A percentile compares a stretch with the other conserved stretches of the same genome.
phyloP scores from a whole-genome alignment of 192 early-diverging fungal genomes.

The Gorgonomyces haynaldii region DNA sequence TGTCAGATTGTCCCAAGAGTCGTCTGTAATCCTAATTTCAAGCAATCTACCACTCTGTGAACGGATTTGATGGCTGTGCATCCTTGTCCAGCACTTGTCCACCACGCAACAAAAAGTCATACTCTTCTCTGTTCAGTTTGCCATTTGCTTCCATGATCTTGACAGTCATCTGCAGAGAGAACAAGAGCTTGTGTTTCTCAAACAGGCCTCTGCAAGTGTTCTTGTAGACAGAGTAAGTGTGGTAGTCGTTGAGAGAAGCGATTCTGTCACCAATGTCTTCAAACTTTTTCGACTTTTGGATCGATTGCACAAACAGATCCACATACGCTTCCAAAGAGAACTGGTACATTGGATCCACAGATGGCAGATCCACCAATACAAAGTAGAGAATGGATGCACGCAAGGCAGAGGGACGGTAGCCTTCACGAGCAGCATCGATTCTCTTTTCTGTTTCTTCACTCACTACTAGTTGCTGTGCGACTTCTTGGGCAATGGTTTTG shows the following conservation, averaged over 20 bases:
- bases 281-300: constrained; percentile 40
- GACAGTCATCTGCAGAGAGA: constrained; percentile 52
- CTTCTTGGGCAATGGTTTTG: constrained; percentile 46
- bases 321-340: constrained; percentile 52
- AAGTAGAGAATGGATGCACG: constrained; percentile 51
- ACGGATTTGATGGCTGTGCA: constrained; percentile 39
- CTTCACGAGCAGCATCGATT: constrained; percentile 50
- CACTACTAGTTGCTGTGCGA: constrained; percentile 43
- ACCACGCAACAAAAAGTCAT: constrained; percentile 48
- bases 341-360: constrained; percentile 57
- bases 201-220: constrained; percentile 51
- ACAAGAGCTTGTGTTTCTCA: constrained; percentile 47
- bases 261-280: constrained; percentile 44
- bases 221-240: constrained; percentile 52
- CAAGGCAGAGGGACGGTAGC: constrained; percentile 45
- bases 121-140: constrained; percentile 45
- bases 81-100: constrained; percentile 51
- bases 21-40: constrained; percentile 37
- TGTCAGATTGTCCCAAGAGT: constrained; percentile 49
- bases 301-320: constrained; percentile 51
- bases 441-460: constrained; percentile 54
- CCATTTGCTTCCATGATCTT: constrained; percentile 46
- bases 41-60: constrained; percentile 35
- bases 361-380: constrained; percentile 43
- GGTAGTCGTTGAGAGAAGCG: constrained; percentile 43